phyloP scores from a whole-genome alignment of 805 yeast species.

The Zygoascus bituminiphila region DNA sequence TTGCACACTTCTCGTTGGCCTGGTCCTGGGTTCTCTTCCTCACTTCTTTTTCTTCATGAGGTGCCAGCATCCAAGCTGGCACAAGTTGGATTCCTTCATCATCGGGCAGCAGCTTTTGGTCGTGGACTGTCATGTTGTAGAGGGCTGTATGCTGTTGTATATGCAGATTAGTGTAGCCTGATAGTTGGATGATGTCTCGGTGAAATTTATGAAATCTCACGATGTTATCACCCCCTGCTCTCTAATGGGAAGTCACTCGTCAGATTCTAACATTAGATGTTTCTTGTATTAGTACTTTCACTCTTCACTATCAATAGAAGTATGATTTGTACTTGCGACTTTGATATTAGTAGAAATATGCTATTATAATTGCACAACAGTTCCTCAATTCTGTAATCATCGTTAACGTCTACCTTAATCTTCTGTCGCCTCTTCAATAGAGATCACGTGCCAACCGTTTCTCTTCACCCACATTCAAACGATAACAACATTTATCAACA shows the following conservation, averaged over 20 bases:
- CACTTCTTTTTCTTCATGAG: slow-evolving; percentile 31
- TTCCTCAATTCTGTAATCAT: too few species aligned
- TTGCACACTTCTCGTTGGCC: slow-evolving; percentile 26
- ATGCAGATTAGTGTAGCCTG: not conserved
- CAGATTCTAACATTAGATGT: too few species aligned
- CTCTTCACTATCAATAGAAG: too few species aligned
- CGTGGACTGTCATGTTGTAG: not conserved
- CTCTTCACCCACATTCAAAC: not conserved
- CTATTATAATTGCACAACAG: too few species aligned
- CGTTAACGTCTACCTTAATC: too few species aligned
- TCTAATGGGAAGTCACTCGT: too few species aligned
- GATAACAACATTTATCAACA: not conserved
- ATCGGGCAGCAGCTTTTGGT: not conserved
- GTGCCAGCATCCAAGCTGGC: slow-evolving; percentile 33
- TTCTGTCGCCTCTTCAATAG: too few species aligned
- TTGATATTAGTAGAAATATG: too few species aligned
- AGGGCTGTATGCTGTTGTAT: not conserved
- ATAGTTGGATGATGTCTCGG: not conserved
- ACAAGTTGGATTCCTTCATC: slow-evolving; percentile 6
- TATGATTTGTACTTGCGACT: too few species aligned
- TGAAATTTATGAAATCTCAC: too few species aligned
- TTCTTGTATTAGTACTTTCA: too few species aligned
- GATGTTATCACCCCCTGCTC: too few species aligned
- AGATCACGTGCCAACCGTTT: not conserved
- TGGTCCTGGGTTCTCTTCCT: slow-evolving; percentile 27